Base-by-base conservation (phyloP, 2,329 filamentous ascomycete genomes). In the Colletotrichum sp. region DNA sequence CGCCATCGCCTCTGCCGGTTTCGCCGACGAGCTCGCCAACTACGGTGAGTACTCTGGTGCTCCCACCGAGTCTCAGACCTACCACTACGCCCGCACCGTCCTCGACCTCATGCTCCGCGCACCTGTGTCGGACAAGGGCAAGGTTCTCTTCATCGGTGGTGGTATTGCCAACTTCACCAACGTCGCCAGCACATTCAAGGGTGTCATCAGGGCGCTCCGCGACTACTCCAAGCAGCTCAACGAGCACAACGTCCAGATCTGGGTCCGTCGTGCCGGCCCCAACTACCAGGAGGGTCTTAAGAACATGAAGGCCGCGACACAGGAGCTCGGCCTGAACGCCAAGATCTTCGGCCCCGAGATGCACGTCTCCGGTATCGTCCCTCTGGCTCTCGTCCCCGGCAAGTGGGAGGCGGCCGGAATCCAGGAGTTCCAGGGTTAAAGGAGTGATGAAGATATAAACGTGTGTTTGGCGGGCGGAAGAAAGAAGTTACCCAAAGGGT, bases 131-230 rank as follows among this genome's bases (percentile, higher is more conserved):
- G 92, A 95, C 77, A 94, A 98, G 83, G 97, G 97, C 90, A 99
- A 99, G 92, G 95, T 99, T 70, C 94, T 99, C 79, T 99, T 99
- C 92, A 99, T 99, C 80, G 97, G 97, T 87, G 97, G 97, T 90
- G 97, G 97, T 92, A 99, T 99, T 92, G 97, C 97, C 91, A 99
- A 99, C 94, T 99, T 99, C 91, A 99, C 97, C 91, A 99, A 99
- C 89, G 97, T 99, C 71, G 97, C 97, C 77, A 97, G 94, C 82
- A 99, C 97, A 79, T 99, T 99, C 94, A 99, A 99, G 93, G 97
- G 97, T 90, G 96, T 99, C 86, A 99, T 99, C 86, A 94, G 95
- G 81, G 97, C 97, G 76, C 92, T 99, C 79, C 93, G 96, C 80
- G 97, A 99, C 88, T 96, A 96, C 81, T 92, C 96, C 77, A 93